A percentile compares a stretch with the other conserved stretches of the same genome.
phyloP scores from a whole-genome alignment of 2,329 filamentous ascomycete species.

The Thelonectria olida region DNA sequence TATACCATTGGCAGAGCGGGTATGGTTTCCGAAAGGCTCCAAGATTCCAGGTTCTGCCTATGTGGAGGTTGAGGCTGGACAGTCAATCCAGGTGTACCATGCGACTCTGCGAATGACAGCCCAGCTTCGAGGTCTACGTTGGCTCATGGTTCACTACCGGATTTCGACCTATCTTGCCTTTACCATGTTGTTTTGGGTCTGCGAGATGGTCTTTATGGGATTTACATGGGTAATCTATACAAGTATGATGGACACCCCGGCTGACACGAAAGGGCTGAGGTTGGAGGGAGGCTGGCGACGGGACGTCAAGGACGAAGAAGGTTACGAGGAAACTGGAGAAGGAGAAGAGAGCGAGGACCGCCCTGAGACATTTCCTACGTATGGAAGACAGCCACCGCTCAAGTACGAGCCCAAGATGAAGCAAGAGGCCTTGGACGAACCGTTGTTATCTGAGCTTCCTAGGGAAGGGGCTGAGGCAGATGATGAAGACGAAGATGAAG shows the following conservation, averaged over 20 bases:
- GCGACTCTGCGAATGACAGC: constrained; percentile 76
- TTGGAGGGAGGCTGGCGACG: constrained; percentile 20
- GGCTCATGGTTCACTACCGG: constrained; percentile 88
- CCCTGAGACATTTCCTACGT: constrained; percentile 55
- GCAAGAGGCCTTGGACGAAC: constrained; percentile 43
- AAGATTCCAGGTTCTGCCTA: constrained; percentile 57
- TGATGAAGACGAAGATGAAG: constrained; percentile 54
- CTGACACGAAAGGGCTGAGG: constrained; percentile 15
- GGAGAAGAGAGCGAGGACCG: constrained; percentile 50
- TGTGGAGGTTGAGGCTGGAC: constrained; percentile 74
- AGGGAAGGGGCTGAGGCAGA: constrained; percentile 54
- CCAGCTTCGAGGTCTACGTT: constrained; percentile 78
- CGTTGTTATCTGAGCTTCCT: constrained; percentile 46
- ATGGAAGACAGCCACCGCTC: constrained; percentile 51
- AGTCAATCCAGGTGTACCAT: constrained; percentile 79
- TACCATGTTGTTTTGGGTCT: constrained; percentile 78
- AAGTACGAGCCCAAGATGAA: constrained; percentile 53
- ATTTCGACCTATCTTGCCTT: constrained; percentile 74
- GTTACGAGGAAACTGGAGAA: constrained; percentile 40
- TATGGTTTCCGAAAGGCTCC: constrained; percentile 65
- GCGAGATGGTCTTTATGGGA: constrained; percentile 74
- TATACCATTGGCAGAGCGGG: constrained; percentile 77
- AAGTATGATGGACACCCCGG: constrained; percentile 43
- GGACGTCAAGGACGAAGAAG: constrained; percentile 32
- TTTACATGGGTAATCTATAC: constrained; percentile 70